Evolutionary conservation across 164 flowering plant species (phyloP).

Genomic region (Chloranthus sessilifolius): DNA sequence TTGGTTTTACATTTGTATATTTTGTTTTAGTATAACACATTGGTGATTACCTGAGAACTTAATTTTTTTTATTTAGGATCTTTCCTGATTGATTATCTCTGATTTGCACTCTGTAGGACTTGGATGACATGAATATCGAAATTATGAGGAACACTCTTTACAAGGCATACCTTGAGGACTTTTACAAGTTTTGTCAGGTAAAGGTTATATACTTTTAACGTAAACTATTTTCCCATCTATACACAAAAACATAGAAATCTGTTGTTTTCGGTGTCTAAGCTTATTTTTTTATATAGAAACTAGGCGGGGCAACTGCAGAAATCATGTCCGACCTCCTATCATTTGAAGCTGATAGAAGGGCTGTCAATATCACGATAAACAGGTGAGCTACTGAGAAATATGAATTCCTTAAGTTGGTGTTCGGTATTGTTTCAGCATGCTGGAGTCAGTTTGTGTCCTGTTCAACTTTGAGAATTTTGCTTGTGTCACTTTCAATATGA

Average conservation of each 20-base stretch:
- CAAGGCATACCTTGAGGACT: constrained; percentile 98
- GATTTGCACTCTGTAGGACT: constrained; percentile 48
- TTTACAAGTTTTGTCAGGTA: constrained; percentile 92
- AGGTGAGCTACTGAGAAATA: constrained; percentile 33
- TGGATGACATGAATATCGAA: constrained; percentile 99
- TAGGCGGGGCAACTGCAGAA: constrained; percentile 96
- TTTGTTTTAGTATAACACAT: too few relatives aligned
- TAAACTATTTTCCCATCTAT: too few relatives aligned
- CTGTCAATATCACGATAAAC: constrained; percentile 92
- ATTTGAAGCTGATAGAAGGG: constrained; percentile 98
- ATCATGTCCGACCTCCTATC: constrained; percentile 97
- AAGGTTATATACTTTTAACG: constrained; percentile 3
- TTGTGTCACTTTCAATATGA: neutral
- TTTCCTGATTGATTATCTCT: constrained; percentile 7
- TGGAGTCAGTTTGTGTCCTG: neutral
- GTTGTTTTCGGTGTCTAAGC: constrained; percentile 4
- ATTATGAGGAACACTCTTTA: constrained; percentile 99
- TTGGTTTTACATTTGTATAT: too few relatives aligned
- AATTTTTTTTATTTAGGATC: neutral
- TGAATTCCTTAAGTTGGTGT: neutral
- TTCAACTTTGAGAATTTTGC: neutral
- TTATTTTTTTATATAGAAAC: constrained; percentile 45
- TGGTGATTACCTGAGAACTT: too few relatives aligned
- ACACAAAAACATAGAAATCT: too few relatives aligned
- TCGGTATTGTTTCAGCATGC: neutral